phyloP scores from a whole-genome alignment of 2,329 filamentous ascomycete genomes.

The Westerdykella ornata region DNA sequence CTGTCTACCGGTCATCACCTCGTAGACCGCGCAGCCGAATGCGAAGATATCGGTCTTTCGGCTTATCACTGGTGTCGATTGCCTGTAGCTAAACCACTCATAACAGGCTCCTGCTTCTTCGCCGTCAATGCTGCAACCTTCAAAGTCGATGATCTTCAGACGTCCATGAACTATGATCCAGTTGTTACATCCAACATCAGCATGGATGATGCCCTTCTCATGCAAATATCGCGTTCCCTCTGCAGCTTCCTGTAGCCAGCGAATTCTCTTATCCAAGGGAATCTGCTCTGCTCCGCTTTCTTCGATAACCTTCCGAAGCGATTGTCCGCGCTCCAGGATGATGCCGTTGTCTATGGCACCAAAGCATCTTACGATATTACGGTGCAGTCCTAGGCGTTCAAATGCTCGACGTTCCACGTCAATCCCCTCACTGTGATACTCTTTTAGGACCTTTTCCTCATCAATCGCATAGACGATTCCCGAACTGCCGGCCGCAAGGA shows the following conservation, averaged over 20 bases:
- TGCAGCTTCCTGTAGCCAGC: slow-evolving; percentile 8
- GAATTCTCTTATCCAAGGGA: slow-evolving; percentile 2
- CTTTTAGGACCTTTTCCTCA: slow-evolving; percentile 7
- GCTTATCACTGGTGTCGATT: slow-evolving; percentile 6
- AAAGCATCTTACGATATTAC: slow-evolving; percentile 3
- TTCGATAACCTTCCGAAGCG: slow-evolving; percentile 3
- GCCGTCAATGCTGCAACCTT: slow-evolving; percentile 11
- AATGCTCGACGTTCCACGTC: slow-evolving; percentile 6
- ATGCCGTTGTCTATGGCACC: slow-evolving; percentile 1
- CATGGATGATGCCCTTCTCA: slow-evolving; percentile 4
- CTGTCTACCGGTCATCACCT: slow-evolving; percentile 7
- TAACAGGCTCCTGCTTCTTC: slow-evolving; percentile 11
- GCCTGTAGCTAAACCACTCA: slow-evolving; percentile 11
- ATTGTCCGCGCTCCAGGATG: slow-evolving; percentile 5
- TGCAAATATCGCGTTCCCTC: slow-evolving; percentile 8
- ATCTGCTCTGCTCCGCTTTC: slow-evolving; percentile 1
- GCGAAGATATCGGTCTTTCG: slow-evolving; percentile 12
- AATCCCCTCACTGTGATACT: slow-evolving; percentile 5
- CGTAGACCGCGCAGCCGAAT: slow-evolving; percentile 11
- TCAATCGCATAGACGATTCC: slow-evolving; percentile 7
- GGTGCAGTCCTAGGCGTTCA: slow-evolving; percentile 6
- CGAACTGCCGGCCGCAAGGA: slow-evolving; percentile 5
- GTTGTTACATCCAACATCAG: slow-evolving; percentile 7
- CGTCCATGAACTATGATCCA: slow-evolving; percentile 6
- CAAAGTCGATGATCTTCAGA: slow-evolving; percentile 9